Conservation (phyloP, 805 yeast species). For the Saccharomycopsis selenospora region DNA sequence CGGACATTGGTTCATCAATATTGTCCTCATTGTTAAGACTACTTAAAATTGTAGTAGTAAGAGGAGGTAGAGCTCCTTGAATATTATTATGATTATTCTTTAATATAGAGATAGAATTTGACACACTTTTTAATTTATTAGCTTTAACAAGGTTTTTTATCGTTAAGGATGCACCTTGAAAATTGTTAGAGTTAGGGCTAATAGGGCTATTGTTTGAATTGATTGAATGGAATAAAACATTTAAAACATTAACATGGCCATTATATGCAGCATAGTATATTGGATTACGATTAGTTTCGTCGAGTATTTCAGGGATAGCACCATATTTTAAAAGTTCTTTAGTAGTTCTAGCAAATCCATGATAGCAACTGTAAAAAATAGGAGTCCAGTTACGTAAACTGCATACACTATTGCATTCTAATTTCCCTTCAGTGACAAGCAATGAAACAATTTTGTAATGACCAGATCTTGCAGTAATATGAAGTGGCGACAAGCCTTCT, state of each 20-base stretch:
- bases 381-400: constrained; percentile 78
- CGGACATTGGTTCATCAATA: background rate
- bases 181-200: constrained; percentile 4
- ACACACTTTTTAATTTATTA: background rate
- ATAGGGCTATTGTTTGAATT: background rate
- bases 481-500: constrained; percentile 83
- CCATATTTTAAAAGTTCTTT: constrained; percentile 63
- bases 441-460: constrained; percentile 61
- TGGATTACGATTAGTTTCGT: constrained; percentile 76
- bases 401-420: constrained; percentile 71
- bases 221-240: constrained; percentile 42
- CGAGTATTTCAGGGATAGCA: constrained; percentile 61
- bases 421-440: constrained; percentile 58
- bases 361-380: constrained; percentile 79
- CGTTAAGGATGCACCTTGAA: constrained; percentile 16
- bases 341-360: constrained; percentile 71
- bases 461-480: constrained; percentile 82
- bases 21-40: background rate
- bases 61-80: background rate
- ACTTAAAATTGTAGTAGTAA: background rate
- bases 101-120: no score
- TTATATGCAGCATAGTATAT: constrained; percentile 89
- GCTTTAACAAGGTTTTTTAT: constrained; percentile 5
- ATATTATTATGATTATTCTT: background rate
- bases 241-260: constrained; percentile 79